A percentile compares a stretch with the other conserved stretches of the same genome.
Evolutionary conservation across 768 basidiomycete genomes (phyloP).

Genomic region (Podaxis rugospora): DNA sequence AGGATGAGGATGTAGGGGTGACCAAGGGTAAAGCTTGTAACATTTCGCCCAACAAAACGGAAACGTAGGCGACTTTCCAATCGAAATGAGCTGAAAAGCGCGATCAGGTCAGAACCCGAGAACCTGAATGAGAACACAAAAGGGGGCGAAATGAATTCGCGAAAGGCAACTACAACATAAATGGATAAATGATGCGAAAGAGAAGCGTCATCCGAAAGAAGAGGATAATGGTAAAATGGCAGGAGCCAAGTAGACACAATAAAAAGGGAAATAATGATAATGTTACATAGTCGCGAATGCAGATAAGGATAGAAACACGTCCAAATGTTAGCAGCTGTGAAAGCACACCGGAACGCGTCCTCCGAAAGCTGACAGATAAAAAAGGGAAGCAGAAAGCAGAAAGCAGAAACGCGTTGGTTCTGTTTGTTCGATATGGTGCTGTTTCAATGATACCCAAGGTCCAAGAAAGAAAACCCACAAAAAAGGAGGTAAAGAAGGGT

Average conservation of each 20-base stretch:
- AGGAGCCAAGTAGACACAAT: not conserved
- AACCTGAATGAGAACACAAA: not conserved
- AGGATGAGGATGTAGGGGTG: not conserved
- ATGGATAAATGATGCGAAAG: not conserved
- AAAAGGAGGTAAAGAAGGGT: not conserved
- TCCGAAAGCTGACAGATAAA: not conserved
- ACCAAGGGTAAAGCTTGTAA: not conserved
- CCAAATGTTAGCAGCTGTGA: not conserved
- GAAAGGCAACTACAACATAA: not conserved
- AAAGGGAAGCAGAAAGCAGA: not conserved
- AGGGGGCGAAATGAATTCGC: not conserved
- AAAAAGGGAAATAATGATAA: not conserved
- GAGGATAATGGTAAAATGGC: not conserved
- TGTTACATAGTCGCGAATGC: not conserved
- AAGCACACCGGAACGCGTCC: not conserved
- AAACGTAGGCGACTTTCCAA: not conserved
- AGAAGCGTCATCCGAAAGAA: not conserved
- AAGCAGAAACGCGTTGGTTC: not conserved
- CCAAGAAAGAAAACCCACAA: not conserved
- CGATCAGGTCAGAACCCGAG: not conserved
- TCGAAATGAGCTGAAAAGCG: not conserved
- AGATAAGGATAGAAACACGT: not conserved
- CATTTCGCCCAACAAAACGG: not conserved
- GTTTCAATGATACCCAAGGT: not conserved
- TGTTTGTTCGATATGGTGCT: not conserved